Evolutionary conservation across 768 basidiomycete genomes (phyloP).

Genomic region (Mrakia gelida): DNA sequence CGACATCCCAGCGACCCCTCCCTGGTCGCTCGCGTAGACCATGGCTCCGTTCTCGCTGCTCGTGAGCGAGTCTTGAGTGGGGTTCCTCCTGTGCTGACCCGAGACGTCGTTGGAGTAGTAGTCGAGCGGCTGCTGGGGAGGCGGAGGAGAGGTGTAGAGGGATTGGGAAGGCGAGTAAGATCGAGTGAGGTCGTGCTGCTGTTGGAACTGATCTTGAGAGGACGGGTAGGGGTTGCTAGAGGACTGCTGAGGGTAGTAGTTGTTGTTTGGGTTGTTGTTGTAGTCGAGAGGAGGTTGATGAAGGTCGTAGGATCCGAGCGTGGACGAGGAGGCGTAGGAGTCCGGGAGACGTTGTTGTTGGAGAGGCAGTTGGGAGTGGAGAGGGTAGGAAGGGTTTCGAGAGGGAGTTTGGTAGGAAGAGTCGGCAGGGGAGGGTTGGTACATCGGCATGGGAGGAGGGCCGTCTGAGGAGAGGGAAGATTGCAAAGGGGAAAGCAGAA

Average conservation of each 20-base stretch:
- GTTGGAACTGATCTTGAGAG: neutral
- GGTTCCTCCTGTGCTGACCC: neutral
- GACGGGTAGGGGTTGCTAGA: neutral
- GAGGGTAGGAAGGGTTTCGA: neutral
- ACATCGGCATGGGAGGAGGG: constrained; percentile 20
- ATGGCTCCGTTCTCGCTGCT: neutral
- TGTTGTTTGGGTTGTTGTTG: neutral
- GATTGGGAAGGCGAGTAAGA: constrained; percentile 7
- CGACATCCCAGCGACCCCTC: neutral
- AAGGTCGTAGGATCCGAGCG: constrained; percentile 10
- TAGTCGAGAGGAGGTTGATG: constrained; percentile 8
- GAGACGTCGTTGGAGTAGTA: constrained; percentile 9
- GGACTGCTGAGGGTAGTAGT: constrained; percentile 4
- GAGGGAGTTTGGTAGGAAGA: constrained; percentile 2
- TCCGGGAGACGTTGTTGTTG: constrained; percentile 6
- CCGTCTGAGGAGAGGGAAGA: neutral
- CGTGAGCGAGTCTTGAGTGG: neutral
- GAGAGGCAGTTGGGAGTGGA: neutral
- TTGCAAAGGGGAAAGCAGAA: neutral
- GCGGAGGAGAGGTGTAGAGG: constrained; percentile 14
- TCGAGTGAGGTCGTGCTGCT: neutral
- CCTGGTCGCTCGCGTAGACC: constrained; percentile 4
- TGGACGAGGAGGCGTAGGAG: constrained; percentile 8
- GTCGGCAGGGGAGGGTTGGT: neutral
- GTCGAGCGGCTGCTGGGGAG: constrained; percentile 5